These are phyloP conservation scores for Excoecaria agallocha DNA, from an alignment of 345 rosid species.

Conservation along the genomic window DNA sequence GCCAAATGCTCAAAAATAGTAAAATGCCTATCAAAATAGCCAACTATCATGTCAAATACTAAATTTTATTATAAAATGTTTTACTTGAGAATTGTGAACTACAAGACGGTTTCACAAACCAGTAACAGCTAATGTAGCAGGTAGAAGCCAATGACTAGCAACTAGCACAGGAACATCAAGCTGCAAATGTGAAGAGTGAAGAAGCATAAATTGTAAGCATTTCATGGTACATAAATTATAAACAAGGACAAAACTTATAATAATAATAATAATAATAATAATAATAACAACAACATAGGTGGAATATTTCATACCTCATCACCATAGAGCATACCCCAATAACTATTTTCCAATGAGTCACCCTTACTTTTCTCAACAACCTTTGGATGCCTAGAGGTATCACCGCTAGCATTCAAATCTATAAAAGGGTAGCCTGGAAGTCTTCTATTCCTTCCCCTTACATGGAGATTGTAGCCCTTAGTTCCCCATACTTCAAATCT, in stretches of 20 bases:
- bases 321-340: constrained; percentile 51
- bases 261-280: too few species aligned
- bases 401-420: constrained; percentile 55
- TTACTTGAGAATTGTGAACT: not conserved
- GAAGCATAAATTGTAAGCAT: constrained; percentile 4
- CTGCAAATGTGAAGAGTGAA: constrained; percentile 36
- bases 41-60: constrained; percentile 6
- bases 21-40: constrained; percentile 49
- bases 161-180: constrained; percentile 67
- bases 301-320: constrained; percentile 65
- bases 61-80: not conserved
- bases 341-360: constrained; percentile 47
- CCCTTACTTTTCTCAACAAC: constrained; percentile 29
- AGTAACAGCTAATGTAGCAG: constrained; percentile 55
- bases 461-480: constrained; percentile 71
- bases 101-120: constrained; percentile 44
- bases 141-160: constrained; percentile 77
- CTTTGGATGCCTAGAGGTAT: constrained; percentile 40
- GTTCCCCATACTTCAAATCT: constrained; percentile 96
- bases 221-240: not conserved
- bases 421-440: constrained; percentile 64
- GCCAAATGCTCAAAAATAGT: constrained; percentile 66
- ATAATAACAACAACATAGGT: too few species aligned
- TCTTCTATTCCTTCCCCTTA: constrained; percentile 66
- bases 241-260: not conserved